Base-by-base conservation (phyloP, 2,329 filamentous ascomycete genomes). In the Knufia fluminis region DNA sequence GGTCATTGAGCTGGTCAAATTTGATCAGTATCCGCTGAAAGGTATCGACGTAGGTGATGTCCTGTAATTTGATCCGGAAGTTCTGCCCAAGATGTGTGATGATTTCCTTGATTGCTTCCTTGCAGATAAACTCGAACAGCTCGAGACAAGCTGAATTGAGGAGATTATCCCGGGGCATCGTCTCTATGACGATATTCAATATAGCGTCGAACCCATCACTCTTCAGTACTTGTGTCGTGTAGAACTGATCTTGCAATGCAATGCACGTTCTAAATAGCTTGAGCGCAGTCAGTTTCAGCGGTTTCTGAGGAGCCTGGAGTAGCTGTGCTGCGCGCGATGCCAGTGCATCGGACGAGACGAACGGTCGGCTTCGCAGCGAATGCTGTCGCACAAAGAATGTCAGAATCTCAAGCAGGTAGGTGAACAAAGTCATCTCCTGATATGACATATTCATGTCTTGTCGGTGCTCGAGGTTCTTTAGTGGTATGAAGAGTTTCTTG, bases 311-410 rank as follows among this genome's bases (percentile, higher is more conserved):
- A 52, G 84, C 90, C 39, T 74, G 73, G 56, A 98, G 77, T 53
- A 98, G 77, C 65, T 94, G 88, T 43, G 83, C 82, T 53, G 96
- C 83, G 35, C 90, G 80, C 53, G 82, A 77, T 6, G 85, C 81
- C 39, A 97, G 74, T 50, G 85, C 82, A 66, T 96, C 80, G 9
- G 79, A 79, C 54, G 94, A 73, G 22, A 97, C 84, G 62, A 96
- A 95, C 61, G 82, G 86, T 66, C 94, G 92, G 71, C 85, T 90
- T 59, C 88, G 82, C 60, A 86, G 82, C 35, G 85, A 78, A 67
- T 97, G 91, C 62, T 94, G 86, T 35, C 90, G 82, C 56, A 96
- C 82, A 65, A 96, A 96, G 70, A 94, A 97, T 64, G 86, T 90
- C 45, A 97, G 76, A 23, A 96, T 86, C 63, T 98, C 92, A 48